Evolutionary conservation across 78 protist species (phyloP).

Genomic region (Chrysochromulina parva): DNA sequence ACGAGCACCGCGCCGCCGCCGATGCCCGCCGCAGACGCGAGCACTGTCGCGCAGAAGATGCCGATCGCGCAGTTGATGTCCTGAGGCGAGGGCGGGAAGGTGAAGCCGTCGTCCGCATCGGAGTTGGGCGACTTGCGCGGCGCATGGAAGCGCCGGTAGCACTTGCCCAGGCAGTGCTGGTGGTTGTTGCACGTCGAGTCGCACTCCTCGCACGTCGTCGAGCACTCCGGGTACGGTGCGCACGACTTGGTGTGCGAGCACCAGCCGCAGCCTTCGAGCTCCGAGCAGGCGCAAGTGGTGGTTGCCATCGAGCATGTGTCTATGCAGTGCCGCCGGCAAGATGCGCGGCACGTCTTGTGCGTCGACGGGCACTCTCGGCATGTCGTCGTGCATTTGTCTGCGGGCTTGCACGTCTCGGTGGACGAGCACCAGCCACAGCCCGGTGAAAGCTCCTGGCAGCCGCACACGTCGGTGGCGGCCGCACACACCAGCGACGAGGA

Average conservation of each 20-base stretch:
- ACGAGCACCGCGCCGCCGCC: constrained; percentile 38
- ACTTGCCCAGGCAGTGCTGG: neutral
- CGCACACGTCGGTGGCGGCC: constrained; percentile 2
- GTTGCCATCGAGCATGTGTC: neutral
- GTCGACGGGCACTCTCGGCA: neutral
- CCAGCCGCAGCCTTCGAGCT: constrained; percentile 33
- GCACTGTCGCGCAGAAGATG: neutral
- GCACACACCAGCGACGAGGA: neutral
- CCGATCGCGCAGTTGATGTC: neutral
- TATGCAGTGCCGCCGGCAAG: neutral
- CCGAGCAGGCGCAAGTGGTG: constrained; percentile 2
- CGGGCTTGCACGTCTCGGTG: too few species aligned
- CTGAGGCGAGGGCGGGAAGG: neutral
- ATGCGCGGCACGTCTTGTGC: neutral
- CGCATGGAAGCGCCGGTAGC: neutral
- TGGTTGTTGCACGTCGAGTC: neutral
- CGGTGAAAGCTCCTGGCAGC: neutral
- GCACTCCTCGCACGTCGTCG: constrained; percentile 32
- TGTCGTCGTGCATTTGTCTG: neutral
- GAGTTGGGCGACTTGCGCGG: too few species aligned
- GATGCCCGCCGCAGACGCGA: constrained; percentile 23
- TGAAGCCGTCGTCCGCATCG: too few species aligned
- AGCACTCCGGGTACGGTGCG: constrained; percentile 18
- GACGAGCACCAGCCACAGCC: constrained; percentile 30
- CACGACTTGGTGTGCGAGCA: neutral